Conservation (phyloP, 2,329 filamentous ascomycete species). For the Claviceps spartinae region DNA sequence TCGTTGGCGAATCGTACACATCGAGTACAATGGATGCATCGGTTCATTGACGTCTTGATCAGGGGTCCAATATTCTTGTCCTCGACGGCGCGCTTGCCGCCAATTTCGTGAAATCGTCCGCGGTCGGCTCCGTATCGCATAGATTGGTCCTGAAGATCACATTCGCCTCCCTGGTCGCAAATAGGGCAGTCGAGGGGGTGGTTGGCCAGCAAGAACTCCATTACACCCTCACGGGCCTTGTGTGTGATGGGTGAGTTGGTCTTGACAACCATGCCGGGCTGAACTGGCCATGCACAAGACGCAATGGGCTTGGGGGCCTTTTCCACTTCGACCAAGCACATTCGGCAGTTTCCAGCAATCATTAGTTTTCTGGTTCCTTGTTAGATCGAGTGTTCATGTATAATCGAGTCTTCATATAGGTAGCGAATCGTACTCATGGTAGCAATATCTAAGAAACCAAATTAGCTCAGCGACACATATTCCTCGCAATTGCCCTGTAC, state of each 20-base stretch:
- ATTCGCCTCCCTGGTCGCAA: constrained; percentile 98
- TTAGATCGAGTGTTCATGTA: constrained; percentile 24
- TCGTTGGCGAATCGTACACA: constrained; percentile 98
- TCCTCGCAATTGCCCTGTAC: neutral
- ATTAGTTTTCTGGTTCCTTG: constrained; percentile 64
- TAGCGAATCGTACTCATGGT: constrained; percentile 66
- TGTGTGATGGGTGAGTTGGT: constrained; percentile 92
- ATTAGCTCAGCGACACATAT: neutral
- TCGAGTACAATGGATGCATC: constrained; percentile 97
- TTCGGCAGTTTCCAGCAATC: constrained; percentile 98
- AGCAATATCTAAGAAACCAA: constrained; percentile 65
- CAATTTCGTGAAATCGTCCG: constrained; percentile 90
- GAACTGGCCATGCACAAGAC: constrained; percentile 96
- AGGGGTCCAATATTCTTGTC: constrained; percentile 98
- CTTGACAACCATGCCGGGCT: constrained; percentile 98
- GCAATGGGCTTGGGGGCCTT: constrained; percentile 91
- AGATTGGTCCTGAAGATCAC: constrained; percentile 97
- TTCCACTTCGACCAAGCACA: constrained; percentile 98
- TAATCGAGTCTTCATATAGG: constrained; percentile 12
- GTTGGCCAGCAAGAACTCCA: constrained; percentile 96
- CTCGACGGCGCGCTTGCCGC: constrained; percentile 93
- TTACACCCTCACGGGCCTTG: constrained; percentile 96
- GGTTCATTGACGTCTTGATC: constrained; percentile 99
- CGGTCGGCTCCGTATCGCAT: constrained; percentile 97
- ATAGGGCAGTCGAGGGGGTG: constrained; percentile 94